Evolutionary conservation across 345 rosid species (phyloP).

Genomic region (Lenwebbia sp.): DNA sequence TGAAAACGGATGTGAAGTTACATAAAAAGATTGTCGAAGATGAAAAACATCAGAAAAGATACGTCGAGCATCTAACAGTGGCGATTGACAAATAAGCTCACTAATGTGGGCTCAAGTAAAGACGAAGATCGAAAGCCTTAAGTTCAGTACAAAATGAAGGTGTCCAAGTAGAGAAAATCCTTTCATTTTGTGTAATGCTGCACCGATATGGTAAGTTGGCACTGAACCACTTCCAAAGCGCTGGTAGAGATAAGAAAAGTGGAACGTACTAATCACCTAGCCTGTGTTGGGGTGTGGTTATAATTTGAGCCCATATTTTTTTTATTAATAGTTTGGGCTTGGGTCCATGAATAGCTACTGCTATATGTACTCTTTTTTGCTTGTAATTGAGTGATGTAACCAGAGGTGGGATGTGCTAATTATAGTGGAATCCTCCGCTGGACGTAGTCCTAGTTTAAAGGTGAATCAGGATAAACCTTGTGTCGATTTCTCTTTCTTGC

Average conservation of each 20-base stretch:
- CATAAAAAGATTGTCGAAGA: neutral
- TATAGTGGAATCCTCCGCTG: too few relatives aligned
- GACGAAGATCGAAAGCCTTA: neutral
- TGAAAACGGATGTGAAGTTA: neutral
- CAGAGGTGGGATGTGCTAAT: too few relatives aligned
- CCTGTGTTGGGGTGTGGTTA: too few relatives aligned
- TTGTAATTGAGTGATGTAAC: too few relatives aligned
- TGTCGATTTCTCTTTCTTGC: too few relatives aligned
- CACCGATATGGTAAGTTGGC: conserved; percentile 86
- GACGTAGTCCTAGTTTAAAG: too few relatives aligned
- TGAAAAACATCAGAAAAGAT: neutral
- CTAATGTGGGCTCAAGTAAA: neutral
- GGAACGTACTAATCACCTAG: neutral
- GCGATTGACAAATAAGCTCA: fast-evolving
- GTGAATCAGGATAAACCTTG: too few relatives aligned
- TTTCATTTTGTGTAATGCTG: conserved; percentile 25
- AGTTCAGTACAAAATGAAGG: neutral
- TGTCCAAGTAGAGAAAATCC: too few relatives aligned
- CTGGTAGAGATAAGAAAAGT: conserved; percentile 16
- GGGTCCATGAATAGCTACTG: too few relatives aligned
- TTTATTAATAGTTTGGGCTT: too few relatives aligned
- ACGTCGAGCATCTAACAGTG: fast-evolving
- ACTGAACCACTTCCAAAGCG: conserved; percentile 96
- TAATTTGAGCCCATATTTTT: too few relatives aligned
- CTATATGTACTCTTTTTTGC: too few relatives aligned